phyloP scores from a whole-genome alignment of 176 grass and related monocot genomes.

The Avena sativa region DNA sequence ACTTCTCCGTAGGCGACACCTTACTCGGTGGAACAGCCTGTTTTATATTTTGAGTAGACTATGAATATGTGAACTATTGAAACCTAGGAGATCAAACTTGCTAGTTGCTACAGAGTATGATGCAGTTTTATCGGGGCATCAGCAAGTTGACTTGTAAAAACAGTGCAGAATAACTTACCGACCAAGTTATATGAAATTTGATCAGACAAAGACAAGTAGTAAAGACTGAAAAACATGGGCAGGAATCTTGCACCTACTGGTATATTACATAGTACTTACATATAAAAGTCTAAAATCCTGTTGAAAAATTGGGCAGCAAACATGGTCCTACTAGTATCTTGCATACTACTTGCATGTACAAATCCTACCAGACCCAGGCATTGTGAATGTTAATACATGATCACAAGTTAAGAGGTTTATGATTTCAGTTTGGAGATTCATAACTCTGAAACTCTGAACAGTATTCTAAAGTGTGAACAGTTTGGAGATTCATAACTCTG shows the following conservation, averaged over 20 bases:
- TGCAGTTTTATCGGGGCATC: not conserved
- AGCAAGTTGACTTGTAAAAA: not conserved
- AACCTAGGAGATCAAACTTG: not conserved
- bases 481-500: not conserved
- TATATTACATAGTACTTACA: not conserved
- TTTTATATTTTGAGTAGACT: not conserved
- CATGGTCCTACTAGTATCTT: too few species aligned
- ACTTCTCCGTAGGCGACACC: not conserved
- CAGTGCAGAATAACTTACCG: not conserved
- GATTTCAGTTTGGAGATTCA: not conserved
- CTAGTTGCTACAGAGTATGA: not conserved
- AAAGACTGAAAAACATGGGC: not conserved
- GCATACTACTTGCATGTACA: not conserved
- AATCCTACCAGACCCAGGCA: not conserved
- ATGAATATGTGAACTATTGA: not conserved
- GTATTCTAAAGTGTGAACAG: not conserved
- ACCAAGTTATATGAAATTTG: slow-evolving; percentile 7
- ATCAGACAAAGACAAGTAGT: not conserved
- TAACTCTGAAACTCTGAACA: not conserved
- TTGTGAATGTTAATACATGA: not conserved
- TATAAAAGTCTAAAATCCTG: not conserved
- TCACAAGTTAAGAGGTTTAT: not conserved
- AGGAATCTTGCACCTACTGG: not conserved
- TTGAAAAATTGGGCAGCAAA: too few species aligned
- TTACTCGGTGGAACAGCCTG: not conserved